Percentiles rank a stretch among this genome's conserved stretches.
Evolutionary conservation across 345 rosid genomes (phyloP).

Genomic region (Schrenkiella parvula): DNA sequence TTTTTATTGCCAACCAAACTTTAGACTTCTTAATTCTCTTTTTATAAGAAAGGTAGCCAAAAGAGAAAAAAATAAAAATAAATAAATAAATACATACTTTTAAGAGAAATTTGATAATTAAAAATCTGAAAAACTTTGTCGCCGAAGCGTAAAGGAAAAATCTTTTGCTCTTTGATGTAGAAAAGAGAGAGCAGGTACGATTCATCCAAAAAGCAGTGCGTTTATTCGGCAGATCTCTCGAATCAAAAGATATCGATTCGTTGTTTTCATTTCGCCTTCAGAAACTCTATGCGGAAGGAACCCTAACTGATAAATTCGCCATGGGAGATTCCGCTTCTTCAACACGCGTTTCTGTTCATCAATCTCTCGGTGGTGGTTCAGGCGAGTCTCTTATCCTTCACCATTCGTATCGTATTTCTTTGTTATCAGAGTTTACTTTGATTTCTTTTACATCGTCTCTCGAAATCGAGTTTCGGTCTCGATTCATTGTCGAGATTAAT

Average conservation of each 20-base stretch:
- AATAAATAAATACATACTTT: background rate
- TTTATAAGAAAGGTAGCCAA: background rate
- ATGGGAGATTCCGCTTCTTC: constrained; percentile 53
- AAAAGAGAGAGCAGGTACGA: constrained; percentile 19
- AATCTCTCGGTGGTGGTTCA: constrained; percentile 70
- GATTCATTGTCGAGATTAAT: background rate
- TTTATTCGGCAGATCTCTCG: background rate
- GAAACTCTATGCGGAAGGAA: constrained; percentile 23
- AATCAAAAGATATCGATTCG: background rate
- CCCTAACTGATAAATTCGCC: constrained; percentile 28
- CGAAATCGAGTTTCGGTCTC: background rate
- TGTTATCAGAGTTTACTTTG: background rate
- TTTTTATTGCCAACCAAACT: constrained; percentile 2
- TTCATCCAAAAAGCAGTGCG: background rate
- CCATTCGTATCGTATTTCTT: background rate
- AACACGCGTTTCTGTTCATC: constrained; percentile 54
- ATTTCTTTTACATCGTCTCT: background rate
- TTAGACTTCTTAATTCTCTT: background rate
- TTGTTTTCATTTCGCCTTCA: background rate
- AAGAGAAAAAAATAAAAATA: background rate
- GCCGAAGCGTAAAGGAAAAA: constrained; percentile 22
- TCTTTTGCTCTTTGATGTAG: background rate
- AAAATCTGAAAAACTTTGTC: constrained; percentile 11
- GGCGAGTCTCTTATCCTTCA: constrained; percentile 30
- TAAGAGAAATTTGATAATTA: background rate